Conservation (phyloP, 2,329 filamentous ascomycete species). For the Exophiala lecanii-corni region DNA sequence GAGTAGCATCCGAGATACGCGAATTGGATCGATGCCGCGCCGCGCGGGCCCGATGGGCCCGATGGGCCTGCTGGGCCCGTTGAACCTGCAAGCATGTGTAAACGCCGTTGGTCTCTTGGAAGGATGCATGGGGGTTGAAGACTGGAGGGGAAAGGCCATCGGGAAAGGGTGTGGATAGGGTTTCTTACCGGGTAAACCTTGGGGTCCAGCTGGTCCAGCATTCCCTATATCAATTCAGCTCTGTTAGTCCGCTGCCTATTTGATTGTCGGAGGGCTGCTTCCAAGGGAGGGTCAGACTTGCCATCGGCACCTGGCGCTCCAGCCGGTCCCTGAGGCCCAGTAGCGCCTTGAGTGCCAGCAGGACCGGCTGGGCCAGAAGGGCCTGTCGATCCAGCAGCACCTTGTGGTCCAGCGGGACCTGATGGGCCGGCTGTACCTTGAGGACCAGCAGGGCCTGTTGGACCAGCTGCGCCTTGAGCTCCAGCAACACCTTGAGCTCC, state of each 20-base stretch:
- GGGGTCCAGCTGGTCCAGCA: too few relatives aligned
- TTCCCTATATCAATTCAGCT: too few relatives aligned
- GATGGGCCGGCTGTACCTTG: slow-evolving; percentile 7
- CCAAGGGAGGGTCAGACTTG: too few relatives aligned
- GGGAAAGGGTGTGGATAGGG: too few relatives aligned
- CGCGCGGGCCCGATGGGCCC: not conserved
- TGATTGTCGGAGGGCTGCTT: too few relatives aligned
- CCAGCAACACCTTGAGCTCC: slow-evolving; percentile 8
- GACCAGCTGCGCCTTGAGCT: not conserved
- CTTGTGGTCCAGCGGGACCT: slow-evolving; percentile 7
- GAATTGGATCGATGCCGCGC: slow-evolving; percentile 8
- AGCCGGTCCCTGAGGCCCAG: not conserved
- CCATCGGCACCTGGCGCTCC: slow-evolving; percentile 9
- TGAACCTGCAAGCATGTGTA: too few relatives aligned
- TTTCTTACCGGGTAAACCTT: too few relatives aligned
- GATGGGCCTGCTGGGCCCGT: slow-evolving; percentile 4
- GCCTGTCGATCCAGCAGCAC: not conserved
- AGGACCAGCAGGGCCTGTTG: slow-evolving; percentile 1
- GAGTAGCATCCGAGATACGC: slow-evolving; percentile 15
- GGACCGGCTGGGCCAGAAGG: slow-evolving; percentile 3
- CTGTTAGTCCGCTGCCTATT: too few relatives aligned
- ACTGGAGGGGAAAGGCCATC: too few relatives aligned
- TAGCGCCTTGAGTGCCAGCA: not conserved
- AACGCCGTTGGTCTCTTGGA: too few relatives aligned
- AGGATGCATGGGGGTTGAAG: too few relatives aligned